Evolutionary conservation across 2,329 filamentous ascomycete species (phyloP).

Genomic region (Diaporthe humulicola): DNA sequence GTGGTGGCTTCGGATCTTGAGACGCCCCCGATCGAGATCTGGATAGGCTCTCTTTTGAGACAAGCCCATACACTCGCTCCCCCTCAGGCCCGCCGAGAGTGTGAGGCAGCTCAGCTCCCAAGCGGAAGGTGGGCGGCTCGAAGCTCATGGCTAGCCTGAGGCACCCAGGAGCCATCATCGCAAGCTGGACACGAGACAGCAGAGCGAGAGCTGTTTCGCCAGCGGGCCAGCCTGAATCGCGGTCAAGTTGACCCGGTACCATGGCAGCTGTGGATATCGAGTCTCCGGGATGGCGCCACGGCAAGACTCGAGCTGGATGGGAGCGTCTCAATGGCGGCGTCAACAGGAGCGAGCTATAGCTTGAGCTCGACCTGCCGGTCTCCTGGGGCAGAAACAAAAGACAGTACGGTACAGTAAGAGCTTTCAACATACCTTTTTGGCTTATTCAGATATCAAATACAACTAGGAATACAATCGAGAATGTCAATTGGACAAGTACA

Average conservation of each 20-base stretch:
- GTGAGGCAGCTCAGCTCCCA: background rate
- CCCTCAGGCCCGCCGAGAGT: background rate
- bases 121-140: background rate
- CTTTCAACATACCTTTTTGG: constrained; percentile 17
- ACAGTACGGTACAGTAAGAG: background rate
- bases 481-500: background rate
- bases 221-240: background rate
- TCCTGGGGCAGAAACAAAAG: background rate
- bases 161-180: background rate
- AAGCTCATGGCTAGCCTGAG: constrained; percentile 19
- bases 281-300: background rate
- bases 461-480: constrained; percentile 26
- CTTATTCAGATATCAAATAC: background rate
- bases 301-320: background rate
- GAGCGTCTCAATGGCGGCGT: background rate
- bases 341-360: constrained; percentile 12
- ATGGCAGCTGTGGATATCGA: background rate
- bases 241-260: background rate
- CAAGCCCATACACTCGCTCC: constrained; percentile 10
- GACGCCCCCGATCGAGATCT: constrained; percentile 23
- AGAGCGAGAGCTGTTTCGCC: background rate
- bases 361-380: constrained; percentile 20
- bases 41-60: constrained; percentile 1
- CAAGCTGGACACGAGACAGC: background rate
- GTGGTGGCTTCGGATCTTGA: constrained; percentile 6